Conservation (phyloP, 1,284 basidiomycete species). For the Ganoderma multipileum region DNA sequence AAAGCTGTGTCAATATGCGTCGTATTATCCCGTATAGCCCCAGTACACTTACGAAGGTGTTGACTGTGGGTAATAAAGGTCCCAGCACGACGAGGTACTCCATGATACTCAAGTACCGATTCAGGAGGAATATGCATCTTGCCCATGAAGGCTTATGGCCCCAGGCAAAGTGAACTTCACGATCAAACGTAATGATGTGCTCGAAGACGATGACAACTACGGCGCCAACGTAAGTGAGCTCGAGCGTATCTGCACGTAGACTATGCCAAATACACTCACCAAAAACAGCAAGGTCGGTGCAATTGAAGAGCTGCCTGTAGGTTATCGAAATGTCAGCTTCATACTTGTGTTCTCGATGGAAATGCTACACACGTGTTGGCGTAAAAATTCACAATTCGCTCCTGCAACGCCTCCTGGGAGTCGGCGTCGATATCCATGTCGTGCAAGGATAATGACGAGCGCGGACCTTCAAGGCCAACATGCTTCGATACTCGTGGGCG, state of each 20-base stretch:
- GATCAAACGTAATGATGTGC: conserved; percentile 22
- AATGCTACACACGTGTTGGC: conserved; percentile 11
- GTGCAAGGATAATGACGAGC: conserved; percentile 9
- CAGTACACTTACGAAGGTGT: conserved; percentile 12
- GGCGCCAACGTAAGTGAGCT: neutral
- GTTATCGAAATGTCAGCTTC: neutral
- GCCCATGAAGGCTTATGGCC: conserved; percentile 22
- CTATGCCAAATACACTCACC: conserved; percentile 12
- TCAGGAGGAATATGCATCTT: conserved; percentile 22
- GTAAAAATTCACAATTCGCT: conserved; percentile 2
- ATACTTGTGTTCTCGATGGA: too few species aligned
- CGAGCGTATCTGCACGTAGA: neutral
- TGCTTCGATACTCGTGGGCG: neutral
- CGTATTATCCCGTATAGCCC: neutral
- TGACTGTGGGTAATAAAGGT: conserved; percentile 20
- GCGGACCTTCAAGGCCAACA: conserved; percentile 19
- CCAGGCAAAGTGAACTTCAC: conserved; percentile 29
- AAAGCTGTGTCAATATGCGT: neutral
- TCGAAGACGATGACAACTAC: conserved; percentile 25
- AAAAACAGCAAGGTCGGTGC: conserved; percentile 24
- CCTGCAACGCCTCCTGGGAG: conserved; percentile 29
- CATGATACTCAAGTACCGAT: conserved; percentile 23
- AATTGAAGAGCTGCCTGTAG: conserved; percentile 22
- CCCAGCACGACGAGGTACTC: conserved; percentile 20
- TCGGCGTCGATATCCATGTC: conserved; percentile 27